Evolutionary conservation across 345 rosid genomes (phyloP), one percentile per base, ranked within the genome.

Genomic region (Eucalyptus polybractea): DNA sequence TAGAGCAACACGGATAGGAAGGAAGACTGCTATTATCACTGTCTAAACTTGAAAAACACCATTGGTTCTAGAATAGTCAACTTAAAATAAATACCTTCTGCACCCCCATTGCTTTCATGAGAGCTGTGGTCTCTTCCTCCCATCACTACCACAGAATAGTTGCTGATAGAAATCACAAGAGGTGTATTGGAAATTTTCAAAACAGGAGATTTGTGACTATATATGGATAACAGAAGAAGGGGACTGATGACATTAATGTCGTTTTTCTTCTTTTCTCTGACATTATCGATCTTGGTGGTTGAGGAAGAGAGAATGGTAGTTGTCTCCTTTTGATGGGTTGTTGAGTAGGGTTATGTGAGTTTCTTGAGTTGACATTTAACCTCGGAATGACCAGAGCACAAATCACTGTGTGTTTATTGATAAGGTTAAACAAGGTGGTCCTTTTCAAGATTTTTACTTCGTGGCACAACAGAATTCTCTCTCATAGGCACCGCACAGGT

Each of bases 281-380:
- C 85, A 40, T 22, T 21, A 76, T 76, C 6, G 85, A 76, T 76
- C 24, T 76, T 76, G 85, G 89, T 88, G 50, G 92, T 89, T 89
- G 91, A 86, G 87, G 51, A 86, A 88, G 24, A 76, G 42, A 62
- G 94, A 90, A 89, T 87, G 94, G 92, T 89, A 90, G 92, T 89
- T 90, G 54, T 80, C 49, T 44, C 29, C 62, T 14, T 88, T 88
- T 91, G 90, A 90, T 72, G 40, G 87, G 89, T 89, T 25, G 91
- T 69, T 88, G 91, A 56, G 47, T 60, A 8, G 60, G 87, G 42
- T 50, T 22, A 10, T 14, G 33, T 60, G 47, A 81, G 91, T 92
- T 92, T 69, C 92, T 89, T 90, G 91, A 83, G 25, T 87, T 90
- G 91, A 87, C 89, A 5, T 87, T 80, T 90, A 89, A 53, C 83